Evolutionary conservation across 768 basidiomycete species (phyloP).

Genomic region (Tephrocybe sp.): DNA sequence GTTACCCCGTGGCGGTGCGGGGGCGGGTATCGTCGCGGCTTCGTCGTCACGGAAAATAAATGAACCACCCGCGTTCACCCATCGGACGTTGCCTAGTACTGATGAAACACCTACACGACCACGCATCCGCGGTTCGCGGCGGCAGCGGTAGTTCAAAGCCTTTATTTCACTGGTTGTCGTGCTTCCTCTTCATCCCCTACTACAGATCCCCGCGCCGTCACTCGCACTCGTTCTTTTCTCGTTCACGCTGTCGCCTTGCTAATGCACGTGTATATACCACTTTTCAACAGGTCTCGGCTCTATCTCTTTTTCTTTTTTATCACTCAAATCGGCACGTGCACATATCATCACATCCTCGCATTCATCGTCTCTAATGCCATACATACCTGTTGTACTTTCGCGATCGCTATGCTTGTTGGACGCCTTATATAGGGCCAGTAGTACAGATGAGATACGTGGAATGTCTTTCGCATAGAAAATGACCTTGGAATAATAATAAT

Average conservation of each 20-base stretch:
- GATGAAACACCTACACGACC: slow-evolving; percentile 63
- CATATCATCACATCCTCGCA: too few species aligned
- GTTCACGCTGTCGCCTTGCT: background rate
- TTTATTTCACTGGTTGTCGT: too few species aligned
- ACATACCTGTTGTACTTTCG: too few species aligned
- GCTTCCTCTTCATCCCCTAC: too few species aligned
- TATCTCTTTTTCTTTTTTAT: background rate
- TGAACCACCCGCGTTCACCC: slow-evolving; percentile 27
- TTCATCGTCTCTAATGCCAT: too few species aligned
- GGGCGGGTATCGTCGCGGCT: background rate
- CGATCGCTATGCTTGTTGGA: too few species aligned
- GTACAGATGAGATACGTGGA: too few species aligned
- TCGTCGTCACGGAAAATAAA: slow-evolving; percentile 17
- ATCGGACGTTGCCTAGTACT: slow-evolving; percentile 28
- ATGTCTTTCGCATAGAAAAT: too few species aligned
- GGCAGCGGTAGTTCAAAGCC: slow-evolving; percentile 33
- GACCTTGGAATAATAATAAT: too few species aligned
- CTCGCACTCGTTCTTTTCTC: background rate
- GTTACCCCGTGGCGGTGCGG: background rate
- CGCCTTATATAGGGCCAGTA: too few species aligned
- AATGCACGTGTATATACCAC: background rate
- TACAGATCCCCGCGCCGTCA: too few species aligned
- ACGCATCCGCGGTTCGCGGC: slow-evolving; percentile 45
- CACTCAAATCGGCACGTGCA: too few species aligned
- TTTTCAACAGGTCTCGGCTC: background rate